Conservation (phyloP, 148 eudicot species). For the Persicaria maculosa region DNA sequence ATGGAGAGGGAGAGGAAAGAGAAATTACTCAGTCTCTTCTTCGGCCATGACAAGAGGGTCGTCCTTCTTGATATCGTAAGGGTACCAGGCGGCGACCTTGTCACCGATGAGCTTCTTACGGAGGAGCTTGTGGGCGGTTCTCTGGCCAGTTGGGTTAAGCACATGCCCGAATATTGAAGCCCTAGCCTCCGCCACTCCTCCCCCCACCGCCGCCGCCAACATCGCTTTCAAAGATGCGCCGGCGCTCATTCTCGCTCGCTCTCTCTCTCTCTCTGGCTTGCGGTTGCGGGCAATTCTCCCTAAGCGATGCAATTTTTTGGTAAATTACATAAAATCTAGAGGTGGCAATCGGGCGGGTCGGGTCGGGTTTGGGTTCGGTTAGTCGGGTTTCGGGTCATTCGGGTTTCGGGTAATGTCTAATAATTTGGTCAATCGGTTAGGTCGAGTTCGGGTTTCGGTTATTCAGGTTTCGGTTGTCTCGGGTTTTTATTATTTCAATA, state of each 20-base stretch:
- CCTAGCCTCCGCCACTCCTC: conserved; percentile 69
- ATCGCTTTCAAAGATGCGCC: conserved; percentile 41
- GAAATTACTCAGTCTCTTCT: conserved; percentile 49
- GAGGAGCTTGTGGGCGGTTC: conserved; percentile 67
- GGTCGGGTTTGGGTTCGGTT: too few relatives aligned
- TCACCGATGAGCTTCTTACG: conserved; percentile 86
- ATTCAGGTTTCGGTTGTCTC: too few relatives aligned
- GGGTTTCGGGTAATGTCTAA: too few relatives aligned
- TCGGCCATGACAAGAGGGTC: conserved; percentile 64
- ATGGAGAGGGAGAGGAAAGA: background rate
- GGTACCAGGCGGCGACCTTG: conserved; percentile 76
- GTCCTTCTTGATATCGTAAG: conserved; percentile 54
- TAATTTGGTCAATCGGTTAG: too few relatives aligned
- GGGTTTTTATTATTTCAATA: too few relatives aligned
- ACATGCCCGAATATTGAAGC: conserved; percentile 79
- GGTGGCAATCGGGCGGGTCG: too few relatives aligned
- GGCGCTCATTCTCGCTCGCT: conserved; percentile 33
- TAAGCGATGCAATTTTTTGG: too few relatives aligned
- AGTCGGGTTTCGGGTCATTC: too few relatives aligned
- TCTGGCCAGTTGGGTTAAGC: conserved; percentile 64
- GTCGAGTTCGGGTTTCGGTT: too few relatives aligned
- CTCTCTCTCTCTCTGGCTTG: background rate
- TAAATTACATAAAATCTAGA: too few relatives aligned
- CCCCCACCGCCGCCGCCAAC: conserved; percentile 53
- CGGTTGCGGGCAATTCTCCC: too few relatives aligned